These are phyloP conservation scores for Stromatinia cepivora DNA, from an alignment of 2,329 filamentous ascomycete species.

Conservation along the genomic window DNA sequence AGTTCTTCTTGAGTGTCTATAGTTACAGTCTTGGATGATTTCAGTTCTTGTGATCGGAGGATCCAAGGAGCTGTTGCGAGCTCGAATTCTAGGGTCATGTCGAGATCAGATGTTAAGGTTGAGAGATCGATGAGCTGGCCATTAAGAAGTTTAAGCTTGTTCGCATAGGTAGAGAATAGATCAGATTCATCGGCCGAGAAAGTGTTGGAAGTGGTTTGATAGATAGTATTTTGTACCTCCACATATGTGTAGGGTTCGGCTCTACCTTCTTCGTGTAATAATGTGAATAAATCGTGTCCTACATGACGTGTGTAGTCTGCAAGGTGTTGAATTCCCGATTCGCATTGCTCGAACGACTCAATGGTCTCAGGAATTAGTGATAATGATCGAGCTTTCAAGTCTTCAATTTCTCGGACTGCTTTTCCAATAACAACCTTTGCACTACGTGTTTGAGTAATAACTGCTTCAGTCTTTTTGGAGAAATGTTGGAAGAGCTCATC, in stretches of 20 bases:
- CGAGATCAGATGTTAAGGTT: constrained; percentile 67
- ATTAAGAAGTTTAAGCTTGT: constrained; percentile 65
- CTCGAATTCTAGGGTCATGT: constrained; percentile 78
- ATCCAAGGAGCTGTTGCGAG: constrained; percentile 77
- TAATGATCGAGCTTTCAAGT: constrained; percentile 73
- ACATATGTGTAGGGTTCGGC: constrained; percentile 64
- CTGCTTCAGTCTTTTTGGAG: constrained; percentile 66
- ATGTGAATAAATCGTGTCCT: constrained; percentile 61
- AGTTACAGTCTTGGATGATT: constrained; percentile 75
- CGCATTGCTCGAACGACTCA: constrained; percentile 69
- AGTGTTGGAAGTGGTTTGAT: constrained; percentile 53
- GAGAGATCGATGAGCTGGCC: constrained; percentile 69
- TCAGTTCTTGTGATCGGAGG: constrained; percentile 76
- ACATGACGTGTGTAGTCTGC: constrained; percentile 65
- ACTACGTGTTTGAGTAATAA: constrained; percentile 75
- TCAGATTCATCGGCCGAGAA: constrained; percentile 63
- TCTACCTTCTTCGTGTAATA: constrained; percentile 72
- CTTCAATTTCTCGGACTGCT: constrained; percentile 72
- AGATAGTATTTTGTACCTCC: constrained; percentile 66
- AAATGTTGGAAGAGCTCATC: constrained; percentile 69
- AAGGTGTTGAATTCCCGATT: constrained; percentile 63
- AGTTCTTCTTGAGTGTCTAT: constrained; percentile 85
- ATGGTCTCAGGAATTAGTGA: constrained; percentile 68
- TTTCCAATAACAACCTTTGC: constrained; percentile 83
- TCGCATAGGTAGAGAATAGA: constrained; percentile 66